Base-by-base conservation (phyloP, 331 rosid species). In the Spiraea crenata region DNA sequence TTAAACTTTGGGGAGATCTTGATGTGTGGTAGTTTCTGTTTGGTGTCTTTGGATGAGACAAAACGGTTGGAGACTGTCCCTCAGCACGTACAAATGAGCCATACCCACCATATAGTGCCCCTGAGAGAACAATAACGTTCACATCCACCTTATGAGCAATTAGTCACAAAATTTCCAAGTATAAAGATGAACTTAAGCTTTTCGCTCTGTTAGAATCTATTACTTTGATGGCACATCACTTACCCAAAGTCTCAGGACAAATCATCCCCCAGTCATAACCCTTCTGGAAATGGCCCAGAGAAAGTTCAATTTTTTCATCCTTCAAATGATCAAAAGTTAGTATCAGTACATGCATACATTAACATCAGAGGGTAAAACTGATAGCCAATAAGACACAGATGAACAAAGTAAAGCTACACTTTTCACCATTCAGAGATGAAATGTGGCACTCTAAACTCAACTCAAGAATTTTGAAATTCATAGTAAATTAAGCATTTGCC, bases 231-330 rank as follows among this genome's bases (percentile, higher is more conserved):
- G 35, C 19, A n/a, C 59, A 74, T 71, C 71, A 79, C 93, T 81
- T 76, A 92, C 98, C 96, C 79, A 86, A 82, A 76, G 76, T 88
- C 76, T 85, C 89, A 37, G 89, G 86, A 72, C 81, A 83, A 20
- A 81, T 76, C 70, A 81, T 76, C 70, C 85, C 86, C 59, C 91
- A 91, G 76, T 90, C 96, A 69, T 90, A 92, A 65, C 85, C 93
- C 72, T 85, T 86, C 73, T 78, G 91, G 74, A 88, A 79, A 71
- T 86, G 96, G 65, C 98, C 98, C 56, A 92, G 83, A 76, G 80
- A 60, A 79, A 78, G 63, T 44, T 82, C 86, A 77, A 92, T 75
- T 81, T 70, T 92, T 83, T 88, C 96, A 65, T 83, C 98, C 98
- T 92, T 75, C 20, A 40, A 61, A 56, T 67, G 65, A 50, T 48